phyloP scores from a whole-genome alignment of 192 early-diverging fungal genomes.

The Phycomyces nitens region DNA sequence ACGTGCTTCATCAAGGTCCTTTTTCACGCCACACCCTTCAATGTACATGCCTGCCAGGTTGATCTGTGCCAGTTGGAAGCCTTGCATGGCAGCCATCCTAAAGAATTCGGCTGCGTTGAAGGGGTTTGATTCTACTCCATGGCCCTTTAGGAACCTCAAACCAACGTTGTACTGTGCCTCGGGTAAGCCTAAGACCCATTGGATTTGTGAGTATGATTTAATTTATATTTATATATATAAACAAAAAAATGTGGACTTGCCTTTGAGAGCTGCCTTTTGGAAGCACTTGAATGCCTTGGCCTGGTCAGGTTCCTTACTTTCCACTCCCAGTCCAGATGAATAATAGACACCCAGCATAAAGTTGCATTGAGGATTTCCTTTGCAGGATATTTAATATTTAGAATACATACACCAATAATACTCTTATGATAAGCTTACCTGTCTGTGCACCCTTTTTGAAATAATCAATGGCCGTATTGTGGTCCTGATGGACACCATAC shows the following conservation, averaged over 20 bases:
- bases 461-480: slow-evolving; percentile 28
- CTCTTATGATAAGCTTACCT: slow-evolving; percentile 9
- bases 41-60: slow-evolving; percentile 41
- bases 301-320: slow-evolving; percentile 21
- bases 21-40: slow-evolving; percentile 33
- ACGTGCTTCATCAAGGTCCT: slow-evolving; percentile 26
- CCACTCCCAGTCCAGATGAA: slow-evolving; percentile 13
- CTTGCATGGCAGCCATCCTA: slow-evolving; percentile 46
- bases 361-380: slow-evolving; percentile 33
- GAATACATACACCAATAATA: background rate
- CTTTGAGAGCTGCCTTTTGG: slow-evolving; percentile 47
- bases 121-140: slow-evolving; percentile 41
- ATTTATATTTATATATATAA: background rate
- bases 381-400: background rate
- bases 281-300: slow-evolving; percentile 45
- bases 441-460: slow-evolving; percentile 30
- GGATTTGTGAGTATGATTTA: background rate
- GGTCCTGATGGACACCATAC: slow-evolving; percentile 38
- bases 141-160: slow-evolving; percentile 37
- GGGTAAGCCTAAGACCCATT: slow-evolving; percentile 35
- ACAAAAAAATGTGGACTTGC: slow-evolving; percentile 1
- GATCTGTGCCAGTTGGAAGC: slow-evolving; percentile 45
- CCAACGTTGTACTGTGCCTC: slow-evolving; percentile 57
- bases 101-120: slow-evolving; percentile 48
- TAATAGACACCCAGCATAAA: slow-evolving; percentile 38